These are phyloP conservation scores for Colletotrichum sp. DNA, from an alignment of 2,329 filamentous ascomycete genomes.

Conservation along the genomic window DNA sequence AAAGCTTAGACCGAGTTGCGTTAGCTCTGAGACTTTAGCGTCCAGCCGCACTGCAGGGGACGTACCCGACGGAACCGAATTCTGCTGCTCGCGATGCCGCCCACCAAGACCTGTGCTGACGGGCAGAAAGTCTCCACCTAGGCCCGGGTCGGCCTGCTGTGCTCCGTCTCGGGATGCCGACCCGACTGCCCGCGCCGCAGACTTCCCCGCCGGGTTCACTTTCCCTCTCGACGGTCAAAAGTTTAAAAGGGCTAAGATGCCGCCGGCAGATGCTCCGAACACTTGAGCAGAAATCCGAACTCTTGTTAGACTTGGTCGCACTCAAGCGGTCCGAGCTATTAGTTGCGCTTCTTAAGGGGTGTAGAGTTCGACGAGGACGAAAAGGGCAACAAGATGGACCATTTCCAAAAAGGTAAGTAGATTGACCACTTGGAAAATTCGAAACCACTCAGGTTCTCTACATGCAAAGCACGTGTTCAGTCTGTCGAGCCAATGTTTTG, in stretches of 20 bases:
- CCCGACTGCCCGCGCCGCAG: neutral
- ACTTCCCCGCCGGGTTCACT: neutral
- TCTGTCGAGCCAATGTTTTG: neutral
- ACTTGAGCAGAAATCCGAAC: conserved; percentile 29
- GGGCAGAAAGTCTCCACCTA: neutral
- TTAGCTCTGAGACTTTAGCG: neutral
- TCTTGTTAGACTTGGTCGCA: neutral
- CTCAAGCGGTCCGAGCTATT: neutral
- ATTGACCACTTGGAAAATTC: neutral
- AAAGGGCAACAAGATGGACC: neutral
- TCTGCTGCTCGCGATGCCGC: neutral
- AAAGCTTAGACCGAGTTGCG: neutral
- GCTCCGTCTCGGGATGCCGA: neutral
- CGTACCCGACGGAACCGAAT: neutral
- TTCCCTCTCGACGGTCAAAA: neutral
- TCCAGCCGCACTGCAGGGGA: conserved; percentile 18
- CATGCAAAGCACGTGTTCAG: neutral
- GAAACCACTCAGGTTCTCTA: neutral
- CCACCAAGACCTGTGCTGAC: neutral
- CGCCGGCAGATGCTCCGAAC: neutral
- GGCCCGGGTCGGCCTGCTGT: neutral
- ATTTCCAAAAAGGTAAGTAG: neutral
- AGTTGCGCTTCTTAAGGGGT: neutral
- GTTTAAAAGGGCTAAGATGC: neutral
- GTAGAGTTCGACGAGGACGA: neutral